phyloP scores from a whole-genome alignment of 805 yeast species.

The Saccharomyces jurei region DNA sequence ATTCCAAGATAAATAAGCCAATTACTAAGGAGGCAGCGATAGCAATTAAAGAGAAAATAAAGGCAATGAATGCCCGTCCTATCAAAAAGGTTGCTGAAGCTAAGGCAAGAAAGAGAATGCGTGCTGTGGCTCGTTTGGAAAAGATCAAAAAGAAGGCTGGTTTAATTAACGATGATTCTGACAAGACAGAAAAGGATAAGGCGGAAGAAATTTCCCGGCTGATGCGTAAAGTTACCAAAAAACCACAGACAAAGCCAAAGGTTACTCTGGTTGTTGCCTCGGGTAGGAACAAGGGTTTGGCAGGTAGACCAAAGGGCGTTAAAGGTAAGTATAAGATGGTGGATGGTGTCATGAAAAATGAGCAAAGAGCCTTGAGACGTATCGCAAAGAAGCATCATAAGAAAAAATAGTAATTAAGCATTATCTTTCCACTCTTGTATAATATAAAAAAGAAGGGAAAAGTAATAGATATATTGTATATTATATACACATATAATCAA shows the following conservation, averaged over 20 bases:
- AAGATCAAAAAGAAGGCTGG: slow-evolving; percentile 90
- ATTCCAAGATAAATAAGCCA: slow-evolving; percentile 80
- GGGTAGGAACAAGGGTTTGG: slow-evolving; percentile 75
- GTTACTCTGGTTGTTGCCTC: slow-evolving; percentile 82
- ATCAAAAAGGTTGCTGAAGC: slow-evolving; percentile 98
- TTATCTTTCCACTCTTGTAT: not conserved
- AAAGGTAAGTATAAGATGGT: slow-evolving; percentile 99
- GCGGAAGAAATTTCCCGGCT: slow-evolving; percentile 85
- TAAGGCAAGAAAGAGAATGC: slow-evolving; percentile 89
- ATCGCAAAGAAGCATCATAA: slow-evolving; percentile 74
- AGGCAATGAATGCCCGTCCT: slow-evolving; percentile 89
- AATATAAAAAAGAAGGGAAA: not conserved
- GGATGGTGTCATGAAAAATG: slow-evolving; percentile 96
- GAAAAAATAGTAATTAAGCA: slow-evolving; percentile 33
- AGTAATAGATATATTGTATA: not conserved
- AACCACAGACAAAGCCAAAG: slow-evolving; percentile 64
- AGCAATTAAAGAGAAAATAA: slow-evolving; percentile 67
- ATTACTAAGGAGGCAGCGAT: slow-evolving; percentile 89
- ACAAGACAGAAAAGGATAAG: slow-evolving; percentile 86
- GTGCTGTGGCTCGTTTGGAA: slow-evolving; percentile 81
- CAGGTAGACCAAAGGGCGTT: slow-evolving; percentile 95
- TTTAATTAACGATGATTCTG: slow-evolving; percentile 76
- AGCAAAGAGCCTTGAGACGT: slow-evolving; percentile 85
- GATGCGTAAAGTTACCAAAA: slow-evolving; percentile 72
- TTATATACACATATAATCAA: slow-evolving; percentile 1